Conservation (phyloP, 257 asterid genomes). For the Solanum etuberosum region DNA sequence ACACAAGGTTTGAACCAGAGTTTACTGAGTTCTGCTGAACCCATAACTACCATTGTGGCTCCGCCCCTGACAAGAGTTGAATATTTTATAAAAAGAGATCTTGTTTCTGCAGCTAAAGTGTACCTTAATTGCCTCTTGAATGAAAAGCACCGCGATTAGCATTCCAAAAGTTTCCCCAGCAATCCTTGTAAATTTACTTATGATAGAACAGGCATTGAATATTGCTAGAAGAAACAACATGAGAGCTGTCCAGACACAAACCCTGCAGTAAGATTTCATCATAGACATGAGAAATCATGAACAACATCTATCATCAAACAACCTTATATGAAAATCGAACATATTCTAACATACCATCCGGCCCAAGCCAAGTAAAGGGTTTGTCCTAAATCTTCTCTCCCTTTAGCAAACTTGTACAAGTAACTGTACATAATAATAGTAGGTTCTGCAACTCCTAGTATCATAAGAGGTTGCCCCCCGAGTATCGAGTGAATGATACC, state of each 20-base stretch:
- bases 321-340: not conserved
- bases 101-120: not conserved
- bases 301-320: not conserved
- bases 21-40: not conserved
- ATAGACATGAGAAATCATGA: not conserved
- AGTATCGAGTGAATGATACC: constrained; percentile 4
- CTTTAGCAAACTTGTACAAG: constrained; percentile 6
- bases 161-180: constrained; percentile 11
- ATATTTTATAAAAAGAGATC: too few species aligned
- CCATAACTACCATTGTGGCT: not conserved
- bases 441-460: constrained; percentile 12
- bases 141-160: constrained; percentile 1
- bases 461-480: constrained; percentile 6
- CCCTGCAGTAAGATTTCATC: not conserved
- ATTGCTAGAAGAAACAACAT: constrained; percentile 3
- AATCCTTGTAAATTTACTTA: constrained; percentile 3
- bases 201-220: not conserved
- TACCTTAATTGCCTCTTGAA: constrained; percentile 9
- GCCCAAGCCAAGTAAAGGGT: constrained; percentile 5
- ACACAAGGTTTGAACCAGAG: not conserved
- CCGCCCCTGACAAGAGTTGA: not conserved
- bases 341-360: not conserved
- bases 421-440: constrained; percentile 9
- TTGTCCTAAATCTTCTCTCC: constrained; percentile 1
- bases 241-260: constrained; percentile 8